Base-by-base conservation (phyloP, 305 asterid genomes). In the Fraxinus albicans region DNA sequence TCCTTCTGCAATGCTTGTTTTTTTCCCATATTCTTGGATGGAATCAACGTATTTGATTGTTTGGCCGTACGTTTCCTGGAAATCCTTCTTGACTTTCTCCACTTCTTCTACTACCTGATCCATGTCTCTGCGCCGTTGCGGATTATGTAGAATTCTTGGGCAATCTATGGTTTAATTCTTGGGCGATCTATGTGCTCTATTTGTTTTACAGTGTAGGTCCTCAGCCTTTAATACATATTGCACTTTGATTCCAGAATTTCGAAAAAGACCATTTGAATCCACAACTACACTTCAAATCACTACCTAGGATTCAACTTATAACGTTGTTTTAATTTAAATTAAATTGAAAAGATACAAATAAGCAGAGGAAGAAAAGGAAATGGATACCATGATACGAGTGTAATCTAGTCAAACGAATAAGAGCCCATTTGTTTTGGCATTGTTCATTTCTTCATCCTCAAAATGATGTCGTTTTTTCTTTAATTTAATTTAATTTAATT, bases 81-180 rank as follows among this genome's bases (percentile, higher is more conserved):
- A 93, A 73, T 89, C 94, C 63, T 83, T 89, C 83, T 92, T 91
- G 80, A 90, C 87, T 73, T 87, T 92, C 90, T 92, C 95, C 74
- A 91, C 95, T 88, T 91, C 98, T 82, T 87, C 93, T 1, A 83
- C 89, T 63, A 96, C 98, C 82, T 81, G 90, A 84, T 96, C 98
- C 98, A 94, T 94, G 23, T 27, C 23, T 15, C 42, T 27, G 21
- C 21, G 17, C 13, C 0, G 29, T 10, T 65, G 34, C 7, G 34
- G 73, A 65, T 8, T 25, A 65, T 25, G 13, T 3, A 25, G 73
- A 8, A 65, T 65, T 9, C 15, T 65, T 23, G 17, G 17, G 34
- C 72, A 27, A 63, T 63, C 72, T 63, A 63, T 2, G 27, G 33
- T 21, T 2, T 8, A 63, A 8, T 60, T 60, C 12, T 63, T 19